Base-by-base conservation (phyloP, 441 rosid species). In the Pelargonium citronellum region DNA sequence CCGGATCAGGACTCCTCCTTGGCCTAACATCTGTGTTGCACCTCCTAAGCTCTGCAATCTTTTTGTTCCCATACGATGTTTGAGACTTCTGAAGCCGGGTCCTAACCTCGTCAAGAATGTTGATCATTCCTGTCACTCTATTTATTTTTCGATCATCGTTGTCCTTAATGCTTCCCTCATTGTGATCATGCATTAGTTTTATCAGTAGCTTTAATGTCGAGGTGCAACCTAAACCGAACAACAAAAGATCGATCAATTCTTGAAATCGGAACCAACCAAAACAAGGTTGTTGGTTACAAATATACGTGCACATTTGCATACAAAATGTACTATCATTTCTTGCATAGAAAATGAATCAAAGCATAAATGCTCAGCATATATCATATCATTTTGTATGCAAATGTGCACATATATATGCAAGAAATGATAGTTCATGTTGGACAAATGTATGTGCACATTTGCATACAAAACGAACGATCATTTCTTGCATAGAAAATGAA, bases 1-100 rank as follows among this genome's bases (percentile, higher is more conserved):
- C 71, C 47, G 13, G 76, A 1, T 58, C 76, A 0, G 30, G 30
- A 27, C 30, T 27, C 30, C 30, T 13, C 16, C 57, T 15, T 6
- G 86, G 87, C 78, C 79, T 79, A 51, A 89, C 87, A 24, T 92
- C 98, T 1, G 96, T 85, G 79, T 81, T 70, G 83, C 98, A 89
- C 43, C 91, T 66, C 75, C 98, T 43, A 11, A 90, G 89, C 86
- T 92, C 89, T 1, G 86, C 86, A 58, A 63, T 8, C 63, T 75
- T 81, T 72, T 73, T 88, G 61, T 49, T 73, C 2, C 71, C 72
- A 0, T 49, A 49, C 16, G 73, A 57, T 7, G 86, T 24, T 19
- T 84, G 88, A 61, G 87, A 83, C 68, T 85, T 86, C 24, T 85
- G 89, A 57, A 92, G 80, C 67, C 95, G 63, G 1, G 87, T 16